A percentile compares a stretch with the other conserved stretches of the same genome.
These are phyloP conservation scores for Drechslera avenae DNA, from an alignment of 2,329 filamentous ascomycete species.

Conservation along the genomic window DNA sequence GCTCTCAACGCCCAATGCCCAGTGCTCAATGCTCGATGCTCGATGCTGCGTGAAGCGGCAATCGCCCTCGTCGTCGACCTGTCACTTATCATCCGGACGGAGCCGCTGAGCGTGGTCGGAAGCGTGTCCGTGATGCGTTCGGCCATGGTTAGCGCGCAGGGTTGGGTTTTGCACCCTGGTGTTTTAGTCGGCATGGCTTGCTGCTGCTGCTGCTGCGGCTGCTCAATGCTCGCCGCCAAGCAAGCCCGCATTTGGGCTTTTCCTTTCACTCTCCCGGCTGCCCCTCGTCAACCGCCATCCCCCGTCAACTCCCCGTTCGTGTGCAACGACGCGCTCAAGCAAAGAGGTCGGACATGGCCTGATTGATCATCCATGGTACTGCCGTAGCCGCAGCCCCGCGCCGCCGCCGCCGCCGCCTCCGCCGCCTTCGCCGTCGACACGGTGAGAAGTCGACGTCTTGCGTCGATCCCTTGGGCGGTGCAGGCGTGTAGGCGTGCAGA, in stretches of 20 bases:
- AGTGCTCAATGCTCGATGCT: too few species aligned
- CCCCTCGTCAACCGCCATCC: background rate
- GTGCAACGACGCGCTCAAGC: background rate
- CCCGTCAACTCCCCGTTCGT: background rate
- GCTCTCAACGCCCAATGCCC: too few species aligned
- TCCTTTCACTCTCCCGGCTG: background rate
- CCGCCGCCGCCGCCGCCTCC: constrained; percentile 5
- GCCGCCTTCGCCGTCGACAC: constrained; percentile 2
- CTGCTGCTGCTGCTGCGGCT: background rate
- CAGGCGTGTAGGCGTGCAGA: background rate
- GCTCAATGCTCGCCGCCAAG: too few species aligned
- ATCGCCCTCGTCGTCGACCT: too few species aligned
- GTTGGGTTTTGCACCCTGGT: background rate
- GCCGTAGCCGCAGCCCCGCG: constrained; percentile 5
- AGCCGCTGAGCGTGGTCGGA: background rate
- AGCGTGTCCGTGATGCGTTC: background rate
- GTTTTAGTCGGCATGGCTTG: too few species aligned
- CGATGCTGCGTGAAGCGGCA: too few species aligned
- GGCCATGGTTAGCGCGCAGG: background rate
- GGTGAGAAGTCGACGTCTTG: background rate
- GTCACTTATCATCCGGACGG: too few species aligned
- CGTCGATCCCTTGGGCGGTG: background rate
- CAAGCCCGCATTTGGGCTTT: too few species aligned
- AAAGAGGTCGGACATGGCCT: background rate
- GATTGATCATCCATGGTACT: background rate